A percentile compares a stretch with the other conserved stretches of the same genome.
These are phyloP conservation scores for Colletotrichum sp. DNA, from an alignment of 2,329 filamentous ascomycete genomes.

Conservation along the genomic window DNA sequence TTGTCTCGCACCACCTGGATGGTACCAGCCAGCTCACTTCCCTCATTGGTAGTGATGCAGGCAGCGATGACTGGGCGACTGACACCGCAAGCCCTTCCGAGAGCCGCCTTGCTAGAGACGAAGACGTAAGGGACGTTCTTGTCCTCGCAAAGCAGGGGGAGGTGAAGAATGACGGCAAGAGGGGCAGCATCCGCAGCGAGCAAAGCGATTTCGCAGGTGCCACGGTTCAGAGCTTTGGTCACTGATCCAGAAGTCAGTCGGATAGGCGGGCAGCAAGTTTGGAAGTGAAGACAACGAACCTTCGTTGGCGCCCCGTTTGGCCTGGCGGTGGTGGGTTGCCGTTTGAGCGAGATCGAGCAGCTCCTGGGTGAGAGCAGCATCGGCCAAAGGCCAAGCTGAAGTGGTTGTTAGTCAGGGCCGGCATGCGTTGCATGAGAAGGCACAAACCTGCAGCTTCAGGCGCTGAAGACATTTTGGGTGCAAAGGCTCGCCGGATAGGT, in stretches of 20 bases:
- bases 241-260: conserved; percentile 34
- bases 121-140: conserved; percentile 72
- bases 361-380: conserved; percentile 76
- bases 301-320: conserved; percentile 90
- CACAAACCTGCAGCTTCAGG: no score
- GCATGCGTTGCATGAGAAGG: no score
- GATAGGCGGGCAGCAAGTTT: neutral
- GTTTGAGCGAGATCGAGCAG: conserved; percentile 84
- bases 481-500: neutral
- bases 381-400: conserved; percentile 72
- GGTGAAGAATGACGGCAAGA: conserved; percentile 84
- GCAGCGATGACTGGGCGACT: conserved; percentile 84
- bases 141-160: conserved; percentile 87
- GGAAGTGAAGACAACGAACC: neutral
- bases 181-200: conserved; percentile 88
- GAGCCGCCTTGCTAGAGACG: conserved; percentile 78
- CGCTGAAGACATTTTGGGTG: no score
- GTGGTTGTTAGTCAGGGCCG: neutral
- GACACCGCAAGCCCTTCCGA: conserved; percentile 89
- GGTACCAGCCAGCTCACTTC: conserved; percentile 83
- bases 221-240: conserved; percentile 89
- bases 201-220: conserved; percentile 86
- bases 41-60: conserved; percentile 90
- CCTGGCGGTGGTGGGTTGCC: conserved; percentile 67
- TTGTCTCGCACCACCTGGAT: conserved; percentile 91